Evolutionary conservation across 345 rosid genomes (phyloP).

Genomic region (Melaleuca quinquenervia): DNA sequence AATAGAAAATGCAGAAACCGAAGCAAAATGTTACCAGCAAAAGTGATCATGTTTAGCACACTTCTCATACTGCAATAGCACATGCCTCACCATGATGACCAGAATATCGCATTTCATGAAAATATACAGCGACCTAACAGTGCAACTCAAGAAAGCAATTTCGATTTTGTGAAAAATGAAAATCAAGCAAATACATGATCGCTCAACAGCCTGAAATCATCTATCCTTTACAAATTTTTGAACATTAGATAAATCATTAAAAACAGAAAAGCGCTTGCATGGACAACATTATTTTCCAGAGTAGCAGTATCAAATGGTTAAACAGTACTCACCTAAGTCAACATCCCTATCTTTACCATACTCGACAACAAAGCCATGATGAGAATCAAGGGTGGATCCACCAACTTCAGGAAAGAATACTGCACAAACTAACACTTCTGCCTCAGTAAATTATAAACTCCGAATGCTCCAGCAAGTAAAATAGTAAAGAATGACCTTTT

Average conservation of each 20-base stretch:
- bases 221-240: neutral
- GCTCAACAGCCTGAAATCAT: neutral
- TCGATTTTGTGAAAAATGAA: neutral
- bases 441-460: neutral
- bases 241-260: neutral
- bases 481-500: constrained; percentile 31
- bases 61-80: neutral
- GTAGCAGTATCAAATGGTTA: neutral
- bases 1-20: neutral
- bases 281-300: neutral
- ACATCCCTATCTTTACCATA: constrained; percentile 85
- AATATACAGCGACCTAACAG: neutral
- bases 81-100: neutral
- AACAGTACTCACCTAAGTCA: constrained; percentile 64
- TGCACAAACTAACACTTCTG: constrained; percentile 16
- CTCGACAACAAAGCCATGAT: constrained; percentile 96
- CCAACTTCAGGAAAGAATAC: constrained; percentile 87
- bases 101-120: neutral
- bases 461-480: neutral
- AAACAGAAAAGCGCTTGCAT: neutral
- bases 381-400: constrained; percentile 80
- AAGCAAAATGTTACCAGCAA: neutral
- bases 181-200: neutral
- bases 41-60: neutral
- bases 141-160: neutral